Evolutionary conservation across 148 eudicot genomes (phyloP), one percentile per base, ranked within the genome.

Genomic region (Chenopodium quinoa): DNA sequence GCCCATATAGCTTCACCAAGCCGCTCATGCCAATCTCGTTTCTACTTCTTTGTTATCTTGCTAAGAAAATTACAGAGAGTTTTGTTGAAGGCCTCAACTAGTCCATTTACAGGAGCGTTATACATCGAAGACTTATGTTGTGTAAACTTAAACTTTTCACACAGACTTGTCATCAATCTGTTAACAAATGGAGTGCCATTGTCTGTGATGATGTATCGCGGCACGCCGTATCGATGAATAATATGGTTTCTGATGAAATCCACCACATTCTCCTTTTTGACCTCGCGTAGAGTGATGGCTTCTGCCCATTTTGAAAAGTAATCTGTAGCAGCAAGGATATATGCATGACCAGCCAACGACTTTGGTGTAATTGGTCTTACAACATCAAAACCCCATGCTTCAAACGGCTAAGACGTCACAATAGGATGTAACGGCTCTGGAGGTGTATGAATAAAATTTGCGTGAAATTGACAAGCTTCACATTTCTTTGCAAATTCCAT

Each of bases 401-500:
- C 56, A 72, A 72, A 72, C 0, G 75, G 32, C 75, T 31, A 72
- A 3, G 56, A 72, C 2, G 75, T 9, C 7, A 72, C 20, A 4
- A 56, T 72, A 46, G 56, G 52, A 72, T 44, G 75, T 8, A 72
- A 9, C 13, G 22, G n/a, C 48, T 71, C 74, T 27, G 50, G 74
- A 13, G 74, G 74, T 17, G 32, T 44, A 44, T 72, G 75, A 23
- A 40, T 19, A 40, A 52, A 22, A n/a, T 40, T 3, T 52, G 54
- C 7, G 44, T 37, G 44, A 37, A 37, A 37, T 37, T 37, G 44
- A 5, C 44, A 37, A 37, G 7, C 7, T 37, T 72, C 75, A 11
- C 75, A 72, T 23, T 22, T 72, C 56, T 72, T 72, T 20, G 75
- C 75, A 17, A 40, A 72, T 1, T 72, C 54, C 27, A 72, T 72